These are phyloP conservation scores for Dictyostelium brefeldianum DNA, from an alignment of 78 protist genomes.

Conservation along the genomic window DNA sequence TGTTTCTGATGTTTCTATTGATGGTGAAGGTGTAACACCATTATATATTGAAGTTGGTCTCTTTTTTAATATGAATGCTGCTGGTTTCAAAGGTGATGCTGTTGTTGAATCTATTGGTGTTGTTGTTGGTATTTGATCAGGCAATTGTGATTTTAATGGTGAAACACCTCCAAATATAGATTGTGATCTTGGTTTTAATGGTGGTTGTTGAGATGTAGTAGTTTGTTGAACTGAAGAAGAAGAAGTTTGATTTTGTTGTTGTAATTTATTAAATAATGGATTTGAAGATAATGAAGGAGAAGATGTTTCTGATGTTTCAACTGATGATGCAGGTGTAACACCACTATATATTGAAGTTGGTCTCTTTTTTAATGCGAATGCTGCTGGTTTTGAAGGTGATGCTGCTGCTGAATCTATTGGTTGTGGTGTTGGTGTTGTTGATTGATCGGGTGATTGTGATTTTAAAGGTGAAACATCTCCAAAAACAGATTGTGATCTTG, in stretches of 20 bases:
- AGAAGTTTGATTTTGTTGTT: too few relatives aligned
- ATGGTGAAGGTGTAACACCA: too few relatives aligned
- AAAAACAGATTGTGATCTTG: background rate
- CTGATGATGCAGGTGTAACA: too few relatives aligned
- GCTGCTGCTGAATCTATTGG: background rate
- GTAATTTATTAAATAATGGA: too few relatives aligned
- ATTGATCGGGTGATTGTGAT: background rate
- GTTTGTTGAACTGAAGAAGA: too few relatives aligned
- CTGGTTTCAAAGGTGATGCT: background rate
- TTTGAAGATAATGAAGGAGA: background rate
- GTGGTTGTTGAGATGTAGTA: background rate
- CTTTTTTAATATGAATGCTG: too few relatives aligned
- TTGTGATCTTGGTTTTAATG: background rate
- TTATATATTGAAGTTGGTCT: too few relatives aligned
- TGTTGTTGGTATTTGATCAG: background rate
- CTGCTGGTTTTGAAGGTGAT: too few relatives aligned
- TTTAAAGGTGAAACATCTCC: background rate
- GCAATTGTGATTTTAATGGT: background rate
- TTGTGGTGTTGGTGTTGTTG: background rate
- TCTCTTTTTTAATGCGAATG: too few relatives aligned
- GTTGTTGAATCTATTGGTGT: background rate
- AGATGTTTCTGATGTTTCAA: too few relatives aligned
- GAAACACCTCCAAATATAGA: background rate
- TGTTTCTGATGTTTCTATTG: background rate
- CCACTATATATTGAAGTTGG: too few relatives aligned